Evolutionary conservation across 2,329 filamentous ascomycete genomes (phyloP).

Genomic region (Aspergillus texensis): DNA sequence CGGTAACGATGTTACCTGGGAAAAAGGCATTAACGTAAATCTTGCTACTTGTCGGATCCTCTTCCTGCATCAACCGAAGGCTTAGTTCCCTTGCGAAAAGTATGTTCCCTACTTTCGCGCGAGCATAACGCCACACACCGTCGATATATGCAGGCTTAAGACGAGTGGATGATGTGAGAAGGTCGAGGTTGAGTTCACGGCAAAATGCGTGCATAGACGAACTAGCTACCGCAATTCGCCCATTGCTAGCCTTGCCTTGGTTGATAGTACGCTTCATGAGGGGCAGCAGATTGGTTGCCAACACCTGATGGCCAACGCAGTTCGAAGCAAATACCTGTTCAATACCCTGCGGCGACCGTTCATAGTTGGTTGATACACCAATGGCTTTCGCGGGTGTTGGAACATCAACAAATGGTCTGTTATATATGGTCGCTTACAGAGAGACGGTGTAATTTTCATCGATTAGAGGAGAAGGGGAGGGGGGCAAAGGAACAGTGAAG

Average conservation of each 20-base stretch:
- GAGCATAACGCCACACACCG: constrained; percentile 34
- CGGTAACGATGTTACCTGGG: constrained; percentile 37
- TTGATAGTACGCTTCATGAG: constrained; percentile 24
- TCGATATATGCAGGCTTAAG: constrained; percentile 28
- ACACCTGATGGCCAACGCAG: constrained; percentile 55
- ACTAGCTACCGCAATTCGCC: constrained; percentile 50
- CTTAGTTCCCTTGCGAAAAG: constrained; percentile 35
- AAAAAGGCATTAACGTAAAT: constrained; percentile 37
- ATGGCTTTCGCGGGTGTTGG: constrained; percentile 14
- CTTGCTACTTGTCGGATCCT: constrained; percentile 20
- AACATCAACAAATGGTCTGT: not conserved
- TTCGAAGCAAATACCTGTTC: constrained; percentile 55
- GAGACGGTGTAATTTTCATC: not conserved
- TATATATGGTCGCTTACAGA: not conserved
- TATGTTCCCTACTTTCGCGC: constrained; percentile 37
- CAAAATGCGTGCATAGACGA: constrained; percentile 34
- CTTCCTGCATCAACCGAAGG: constrained; percentile 23
- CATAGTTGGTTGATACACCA: constrained; percentile 24
- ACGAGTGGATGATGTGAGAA: constrained; percentile 24
- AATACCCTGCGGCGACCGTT: constrained; percentile 41
- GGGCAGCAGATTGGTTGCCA: constrained; percentile 52
- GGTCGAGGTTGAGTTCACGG: constrained; percentile 27
- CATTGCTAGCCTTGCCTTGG: constrained; percentile 33
- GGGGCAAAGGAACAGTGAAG: not conserved
- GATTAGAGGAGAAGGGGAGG: not conserved